Evolutionary conservation across 2,329 filamentous ascomycete species (phyloP).

Genomic region (Scytalidium sp.): DNA sequence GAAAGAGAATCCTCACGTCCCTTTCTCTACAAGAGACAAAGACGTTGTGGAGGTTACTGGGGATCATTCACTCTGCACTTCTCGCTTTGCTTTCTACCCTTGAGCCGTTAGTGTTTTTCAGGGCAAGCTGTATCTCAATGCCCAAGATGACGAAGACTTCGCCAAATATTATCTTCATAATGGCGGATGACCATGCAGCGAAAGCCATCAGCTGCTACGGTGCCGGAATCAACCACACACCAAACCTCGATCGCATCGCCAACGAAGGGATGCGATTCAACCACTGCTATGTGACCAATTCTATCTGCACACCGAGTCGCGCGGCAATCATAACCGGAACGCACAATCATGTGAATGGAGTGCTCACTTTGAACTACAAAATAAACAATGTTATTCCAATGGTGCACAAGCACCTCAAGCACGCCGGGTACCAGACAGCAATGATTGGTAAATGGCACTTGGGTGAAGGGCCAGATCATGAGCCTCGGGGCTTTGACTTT

Average conservation of each 20-base stretch:
- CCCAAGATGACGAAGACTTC: conserved; percentile 9
- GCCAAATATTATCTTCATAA: conserved; percentile 47
- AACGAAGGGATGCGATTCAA: conserved; percentile 48
- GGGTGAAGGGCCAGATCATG: conserved; percentile 42
- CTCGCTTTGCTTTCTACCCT: too few relatives aligned
- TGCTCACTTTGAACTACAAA: conserved; percentile 44
- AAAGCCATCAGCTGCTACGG: conserved; percentile 48
- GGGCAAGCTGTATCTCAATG: too few relatives aligned
- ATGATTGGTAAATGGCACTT: conserved; percentile 55
- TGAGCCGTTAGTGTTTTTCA: too few relatives aligned
- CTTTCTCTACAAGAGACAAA: too few relatives aligned
- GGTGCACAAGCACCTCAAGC: conserved; percentile 46
- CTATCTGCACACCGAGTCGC: conserved; percentile 49
- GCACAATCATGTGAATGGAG: conserved; percentile 51
- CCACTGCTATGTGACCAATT: conserved; percentile 53
- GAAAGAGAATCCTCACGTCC: too few relatives aligned
- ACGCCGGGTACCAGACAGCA: conserved; percentile 45
- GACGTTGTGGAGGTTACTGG: too few relatives aligned
- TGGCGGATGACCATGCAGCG: conserved; percentile 52
- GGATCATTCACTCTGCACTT: too few relatives aligned
- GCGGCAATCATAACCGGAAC: conserved; percentile 48
- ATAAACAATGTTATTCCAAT: conserved; percentile 50
- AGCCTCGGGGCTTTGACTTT: conserved; percentile 49
- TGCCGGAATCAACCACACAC: conserved; percentile 48
- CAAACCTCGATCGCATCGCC: conserved; percentile 48